Base-by-base conservation (phyloP, 352 stramenopile species). In the Phytophthora colocasiae region DNA sequence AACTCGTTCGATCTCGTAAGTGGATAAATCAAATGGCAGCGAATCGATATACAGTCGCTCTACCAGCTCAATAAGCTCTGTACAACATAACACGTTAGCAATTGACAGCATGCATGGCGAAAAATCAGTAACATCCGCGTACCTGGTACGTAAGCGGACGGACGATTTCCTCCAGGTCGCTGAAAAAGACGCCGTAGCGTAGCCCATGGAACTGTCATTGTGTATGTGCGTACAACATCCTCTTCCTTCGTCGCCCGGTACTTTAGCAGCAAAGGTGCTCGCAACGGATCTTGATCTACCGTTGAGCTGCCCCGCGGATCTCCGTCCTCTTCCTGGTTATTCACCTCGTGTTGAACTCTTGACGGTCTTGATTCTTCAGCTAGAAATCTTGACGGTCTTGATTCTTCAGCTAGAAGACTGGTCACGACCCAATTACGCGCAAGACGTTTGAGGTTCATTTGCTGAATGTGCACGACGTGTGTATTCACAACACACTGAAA, bases 401-500 rank as follows among this genome's bases (percentile, higher is more conserved):
- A 27, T 47, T 32, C 36, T 56, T 83, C 45, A 7, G 39, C 53
- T 44, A 75, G n/a, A 27, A 90, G 60, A 64, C 69, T 75, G 10
- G 82, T 74, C 38, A 86, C 43, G 14, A 45, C 55, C 74, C 69
- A 84, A 41, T 83, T 85, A 19, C 74, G 77, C 22, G 82, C 78
- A 36, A 91, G 68, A 34, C 73, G 67, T 55, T 84, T 82, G 32
- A 91, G 64, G 39, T 89, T 86, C 24, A 72, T 29, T 39, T 80
- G 66, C 40, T 75, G 69, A 19, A 93, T 77, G 43, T 71, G 71
- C 56, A 89, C 69, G n/a, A 71, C 65, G 36, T 78, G 72, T 8
- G 70, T 73, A 44, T 63, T 73, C 32, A 93, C 81, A 6, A 93
- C 66, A 49, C 84, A 91, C 62, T 93, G 84, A 62, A 90, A 93